phyloP scores from a whole-genome alignment of 2,329 filamentous ascomycete species.

The Eutypa lata region DNA sequence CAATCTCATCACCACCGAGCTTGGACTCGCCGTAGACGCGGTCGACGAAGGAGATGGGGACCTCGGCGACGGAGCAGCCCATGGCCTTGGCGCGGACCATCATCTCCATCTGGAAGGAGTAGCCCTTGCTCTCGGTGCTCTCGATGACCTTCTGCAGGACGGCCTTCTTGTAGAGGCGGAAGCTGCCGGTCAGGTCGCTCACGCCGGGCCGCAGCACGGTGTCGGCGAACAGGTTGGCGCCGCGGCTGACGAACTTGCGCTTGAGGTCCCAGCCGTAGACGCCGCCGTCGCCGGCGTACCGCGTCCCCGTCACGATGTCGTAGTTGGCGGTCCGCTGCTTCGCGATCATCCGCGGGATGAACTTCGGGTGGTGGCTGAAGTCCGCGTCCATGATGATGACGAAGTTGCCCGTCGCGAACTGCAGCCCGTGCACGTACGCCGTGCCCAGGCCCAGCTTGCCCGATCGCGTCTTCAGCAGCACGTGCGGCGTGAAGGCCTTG shows the following conservation, averaged over 20 bases:
- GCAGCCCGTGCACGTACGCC: conserved; percentile 90
- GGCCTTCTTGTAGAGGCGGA: conserved; percentile 87
- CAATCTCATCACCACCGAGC: conserved; percentile 91
- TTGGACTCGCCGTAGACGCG: conserved; percentile 94
- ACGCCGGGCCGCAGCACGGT: conserved; percentile 90
- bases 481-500: conserved; percentile 75
- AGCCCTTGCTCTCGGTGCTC: conserved; percentile 92
- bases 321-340: conserved; percentile 74
- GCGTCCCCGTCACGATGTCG: conserved; percentile 95
- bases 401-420: conserved; percentile 88
- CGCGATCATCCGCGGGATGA: conserved; percentile 91
- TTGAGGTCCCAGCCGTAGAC: conserved; percentile 97
- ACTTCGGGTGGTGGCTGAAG: conserved; percentile 98
- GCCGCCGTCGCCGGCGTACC: conserved; percentile 85
- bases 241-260: conserved; percentile 77
- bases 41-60: conserved; percentile 95
- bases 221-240: conserved; percentile 93
- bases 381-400: conserved; percentile 99
- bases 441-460: conserved; percentile 98
- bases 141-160: conserved; percentile 87
- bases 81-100: conserved; percentile 96
- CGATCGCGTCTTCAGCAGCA: conserved; percentile 80
- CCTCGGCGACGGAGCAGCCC: conserved; percentile 91
- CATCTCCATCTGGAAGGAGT: conserved; percentile 99
- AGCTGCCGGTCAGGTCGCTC: conserved; percentile 92